Percentiles rank a stretch among this genome's conserved stretches.
Conservation (phyloP, 192 early-diverging fungal species). For the Phlyctochytrium arcticum region DNA sequence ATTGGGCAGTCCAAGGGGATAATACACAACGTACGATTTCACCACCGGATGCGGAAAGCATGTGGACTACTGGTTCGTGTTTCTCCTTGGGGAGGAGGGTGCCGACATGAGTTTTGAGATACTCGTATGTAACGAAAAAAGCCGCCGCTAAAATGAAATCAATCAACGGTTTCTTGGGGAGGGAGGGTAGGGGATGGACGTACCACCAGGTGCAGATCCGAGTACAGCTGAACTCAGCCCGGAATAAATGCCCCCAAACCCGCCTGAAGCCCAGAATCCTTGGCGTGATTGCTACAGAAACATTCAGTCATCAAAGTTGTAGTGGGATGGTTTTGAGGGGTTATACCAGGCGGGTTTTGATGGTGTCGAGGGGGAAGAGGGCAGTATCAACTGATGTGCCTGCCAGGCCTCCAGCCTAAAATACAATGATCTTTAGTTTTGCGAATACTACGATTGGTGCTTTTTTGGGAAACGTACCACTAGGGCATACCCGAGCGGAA, state of each 20-base stretch:
- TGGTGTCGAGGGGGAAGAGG: constrained; percentile 93
- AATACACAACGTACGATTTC: constrained; percentile 64
- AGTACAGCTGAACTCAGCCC: constrained; percentile 87
- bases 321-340: not conserved
- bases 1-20: not conserved
- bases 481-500: no score
- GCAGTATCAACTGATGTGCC: constrained; percentile 91
- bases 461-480: no score
- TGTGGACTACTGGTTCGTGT: constrained; percentile 70
- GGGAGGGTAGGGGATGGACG: no score
- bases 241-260: constrained; percentile 70
- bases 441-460: no score
- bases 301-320: not conserved
- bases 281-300: constrained; percentile 15
- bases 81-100: constrained; percentile 34
- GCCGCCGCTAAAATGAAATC: constrained; percentile 38
- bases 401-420: constrained; percentile 79
- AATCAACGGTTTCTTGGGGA: no score
- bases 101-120: constrained; percentile 56
- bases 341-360: constrained; percentile 84
- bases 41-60: constrained; percentile 83
- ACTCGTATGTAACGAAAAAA: constrained; percentile 94
- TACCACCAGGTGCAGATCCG: constrained; percentile 87
- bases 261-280: constrained; percentile 19
- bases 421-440: no score